Evolutionary conservation across 2,329 filamentous ascomycete species (phyloP).

Genomic region (Cladobotryum mycophilum): DNA sequence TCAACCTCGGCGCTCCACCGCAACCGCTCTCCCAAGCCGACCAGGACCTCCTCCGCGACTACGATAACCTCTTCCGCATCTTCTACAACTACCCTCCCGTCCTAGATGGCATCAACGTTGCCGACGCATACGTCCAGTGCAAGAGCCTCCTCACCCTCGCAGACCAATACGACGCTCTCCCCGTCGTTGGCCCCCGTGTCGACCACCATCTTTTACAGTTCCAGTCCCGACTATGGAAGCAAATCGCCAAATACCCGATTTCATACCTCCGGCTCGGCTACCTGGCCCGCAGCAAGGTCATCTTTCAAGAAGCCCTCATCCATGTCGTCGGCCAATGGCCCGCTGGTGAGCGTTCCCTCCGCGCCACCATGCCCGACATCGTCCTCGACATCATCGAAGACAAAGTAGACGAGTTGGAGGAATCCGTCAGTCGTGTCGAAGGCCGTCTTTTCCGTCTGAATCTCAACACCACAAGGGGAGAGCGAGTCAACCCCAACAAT

Average conservation of each 20-base stretch:
- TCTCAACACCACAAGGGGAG: slow-evolving; percentile 71
- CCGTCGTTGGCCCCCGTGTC: slow-evolving; percentile 80
- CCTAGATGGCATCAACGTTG: slow-evolving; percentile 81
- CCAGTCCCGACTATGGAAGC: slow-evolving; percentile 85
- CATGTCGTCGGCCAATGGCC: slow-evolving; percentile 97
- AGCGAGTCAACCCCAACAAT: slow-evolving; percentile 72
- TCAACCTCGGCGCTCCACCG: slow-evolving; percentile 57
- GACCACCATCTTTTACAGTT: slow-evolving; percentile 94
- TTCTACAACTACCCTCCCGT: slow-evolving; percentile 90
- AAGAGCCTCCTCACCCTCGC: slow-evolving; percentile 81
- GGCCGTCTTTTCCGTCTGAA: slow-evolving; percentile 74
- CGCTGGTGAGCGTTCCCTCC: slow-evolving; percentile 67
- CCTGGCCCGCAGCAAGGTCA: slow-evolving; percentile 73
- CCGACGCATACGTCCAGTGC: slow-evolving; percentile 88
- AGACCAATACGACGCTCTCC: slow-evolving; percentile 90
- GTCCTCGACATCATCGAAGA: slow-evolving; percentile 90
- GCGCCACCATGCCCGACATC: slow-evolving; percentile 62
- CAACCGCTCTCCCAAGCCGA: slow-evolving; percentile 51
- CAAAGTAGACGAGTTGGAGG: slow-evolving; percentile 87
- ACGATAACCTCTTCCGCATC: slow-evolving; percentile 90
- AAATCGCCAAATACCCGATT: slow-evolving; percentile 93
- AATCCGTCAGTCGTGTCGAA: slow-evolving; percentile 73
- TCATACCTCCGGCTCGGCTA: slow-evolving; percentile 88
- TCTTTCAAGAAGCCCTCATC: slow-evolving; percentile 81
- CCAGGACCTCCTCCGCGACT: slow-evolving; percentile 77